Evolutionary conservation across 176 grass and related monocot genomes (phyloP).

Genomic region (Carex cristatella): DNA sequence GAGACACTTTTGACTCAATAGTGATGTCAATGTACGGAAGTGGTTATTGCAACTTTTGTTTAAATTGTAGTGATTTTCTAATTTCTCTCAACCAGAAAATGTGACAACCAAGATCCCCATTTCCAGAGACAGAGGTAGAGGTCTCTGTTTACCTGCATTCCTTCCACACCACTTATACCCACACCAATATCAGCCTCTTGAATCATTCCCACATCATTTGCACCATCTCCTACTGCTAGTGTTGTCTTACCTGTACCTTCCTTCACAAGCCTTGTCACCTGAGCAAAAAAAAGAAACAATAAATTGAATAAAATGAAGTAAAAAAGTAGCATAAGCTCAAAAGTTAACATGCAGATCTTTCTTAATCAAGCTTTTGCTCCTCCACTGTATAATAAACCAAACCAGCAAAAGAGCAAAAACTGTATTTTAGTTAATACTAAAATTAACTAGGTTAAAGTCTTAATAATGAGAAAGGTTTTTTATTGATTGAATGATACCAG

Average conservation of each 20-base stretch:
- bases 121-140: neutral
- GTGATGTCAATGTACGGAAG: neutral
- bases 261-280: constrained; percentile 97
- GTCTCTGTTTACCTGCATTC: constrained; percentile 68
- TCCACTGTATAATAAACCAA: neutral
- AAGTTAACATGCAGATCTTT: neutral
- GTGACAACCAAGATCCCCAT: neutral
- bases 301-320: neutral
- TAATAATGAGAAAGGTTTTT: neutral
- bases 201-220: constrained; percentile 99
- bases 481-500: constrained; percentile 40
- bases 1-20: neutral
- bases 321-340: neutral
- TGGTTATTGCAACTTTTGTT: neutral
- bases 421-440: neutral
- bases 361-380: neutral
- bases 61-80: neutral
- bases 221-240: constrained; percentile 95
- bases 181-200: constrained; percentile 99
- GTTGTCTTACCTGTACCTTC: constrained; percentile 93
- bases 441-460: neutral
- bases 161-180: constrained; percentile 97
- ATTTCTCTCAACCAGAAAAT: neutral
- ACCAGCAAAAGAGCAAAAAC: neutral
- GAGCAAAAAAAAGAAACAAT: neutral